phyloP scores from a whole-genome alignment of 164 flowering plant species.

The Aristolochia californica region DNA sequence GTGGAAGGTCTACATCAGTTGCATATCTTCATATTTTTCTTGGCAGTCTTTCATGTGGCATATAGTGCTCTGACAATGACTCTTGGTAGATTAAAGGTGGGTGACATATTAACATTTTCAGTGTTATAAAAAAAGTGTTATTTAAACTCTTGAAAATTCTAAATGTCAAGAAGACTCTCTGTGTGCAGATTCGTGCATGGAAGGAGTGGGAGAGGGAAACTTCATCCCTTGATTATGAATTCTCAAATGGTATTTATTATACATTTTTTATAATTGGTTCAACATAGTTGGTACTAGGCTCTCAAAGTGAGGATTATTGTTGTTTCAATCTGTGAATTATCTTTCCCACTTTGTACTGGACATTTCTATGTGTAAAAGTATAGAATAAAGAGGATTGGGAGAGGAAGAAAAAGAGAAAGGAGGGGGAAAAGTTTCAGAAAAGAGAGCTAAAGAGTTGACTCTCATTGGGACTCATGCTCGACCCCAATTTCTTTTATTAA shows the following conservation, averaged over 20 bases:
- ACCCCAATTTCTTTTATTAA: too few species aligned
- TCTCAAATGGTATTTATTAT: slow-evolving; percentile 52
- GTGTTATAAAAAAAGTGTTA: background rate
- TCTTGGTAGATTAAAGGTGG: slow-evolving; percentile 92
- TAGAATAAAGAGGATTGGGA: too few species aligned
- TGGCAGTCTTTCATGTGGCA: slow-evolving; percentile 73
- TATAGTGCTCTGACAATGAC: slow-evolving; percentile 69
- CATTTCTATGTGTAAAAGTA: too few species aligned
- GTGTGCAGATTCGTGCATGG: slow-evolving; percentile 83
- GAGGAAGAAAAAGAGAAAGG: too few species aligned
- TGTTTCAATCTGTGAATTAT: too few species aligned
- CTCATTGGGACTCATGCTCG: too few species aligned
- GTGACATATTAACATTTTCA: background rate
- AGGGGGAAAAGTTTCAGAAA: too few species aligned
- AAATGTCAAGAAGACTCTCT: background rate
- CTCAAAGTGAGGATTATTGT: too few species aligned
- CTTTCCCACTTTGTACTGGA: too few species aligned
- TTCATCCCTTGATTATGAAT: slow-evolving; percentile 48
- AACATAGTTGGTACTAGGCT: background rate
- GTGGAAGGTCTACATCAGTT: slow-evolving; percentile 69
- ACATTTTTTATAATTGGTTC: background rate
- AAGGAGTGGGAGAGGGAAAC: slow-evolving; percentile 88
- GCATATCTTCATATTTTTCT: slow-evolving; percentile 92
- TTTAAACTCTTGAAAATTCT: background rate
- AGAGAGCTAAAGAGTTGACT: too few species aligned